Evolutionary conservation across 108 stramenopile genomes (phyloP).

Genomic region (Stephanodiscus minutulus): DNA sequence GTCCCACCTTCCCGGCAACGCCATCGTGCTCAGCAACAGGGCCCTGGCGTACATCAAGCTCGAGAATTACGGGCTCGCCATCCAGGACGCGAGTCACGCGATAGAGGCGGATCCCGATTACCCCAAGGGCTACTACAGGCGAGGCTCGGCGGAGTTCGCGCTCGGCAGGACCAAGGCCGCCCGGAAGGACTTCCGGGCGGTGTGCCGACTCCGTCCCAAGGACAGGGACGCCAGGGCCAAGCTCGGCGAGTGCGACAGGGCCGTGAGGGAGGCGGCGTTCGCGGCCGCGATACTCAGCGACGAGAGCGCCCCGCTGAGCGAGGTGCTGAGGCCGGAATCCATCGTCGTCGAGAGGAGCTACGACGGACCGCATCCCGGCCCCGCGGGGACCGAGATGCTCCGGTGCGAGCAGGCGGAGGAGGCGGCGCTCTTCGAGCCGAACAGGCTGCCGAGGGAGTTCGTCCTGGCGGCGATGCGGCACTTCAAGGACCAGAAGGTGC

Average conservation of each 20-base stretch:
- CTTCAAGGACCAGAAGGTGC: no score
- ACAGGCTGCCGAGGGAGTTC: no score
- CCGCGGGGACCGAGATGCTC: no score
- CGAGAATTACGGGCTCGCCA: constrained; percentile 96
- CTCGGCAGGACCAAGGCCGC: constrained; percentile 94
- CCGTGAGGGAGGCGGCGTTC: neutral
- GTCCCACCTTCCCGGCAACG: constrained; percentile 69
- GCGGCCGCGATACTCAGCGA: no score
- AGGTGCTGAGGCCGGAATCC: no score
- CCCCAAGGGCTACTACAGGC: constrained; percentile 96
- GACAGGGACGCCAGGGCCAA: constrained; percentile 86
- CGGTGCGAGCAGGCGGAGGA: no score
- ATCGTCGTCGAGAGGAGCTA: no score
- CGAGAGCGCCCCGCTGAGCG: no score
- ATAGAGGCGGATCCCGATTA: constrained; percentile 89
- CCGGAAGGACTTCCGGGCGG: constrained; percentile 86
- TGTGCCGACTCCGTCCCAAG: constrained; percentile 84
- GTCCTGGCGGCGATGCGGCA: no score
- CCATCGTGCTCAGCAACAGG: constrained; percentile 91
- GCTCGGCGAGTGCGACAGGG: constrained; percentile 78
- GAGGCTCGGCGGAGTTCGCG: constrained; percentile 96
- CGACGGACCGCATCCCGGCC: no score
- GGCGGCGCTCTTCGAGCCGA: no score
- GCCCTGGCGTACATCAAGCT: constrained; percentile 94
- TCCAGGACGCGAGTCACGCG: constrained; percentile 89